Evolutionary conservation across 495 filamentous ascomycete genomes (phyloP).

Genomic region (Jackrogersella minutella): DNA sequence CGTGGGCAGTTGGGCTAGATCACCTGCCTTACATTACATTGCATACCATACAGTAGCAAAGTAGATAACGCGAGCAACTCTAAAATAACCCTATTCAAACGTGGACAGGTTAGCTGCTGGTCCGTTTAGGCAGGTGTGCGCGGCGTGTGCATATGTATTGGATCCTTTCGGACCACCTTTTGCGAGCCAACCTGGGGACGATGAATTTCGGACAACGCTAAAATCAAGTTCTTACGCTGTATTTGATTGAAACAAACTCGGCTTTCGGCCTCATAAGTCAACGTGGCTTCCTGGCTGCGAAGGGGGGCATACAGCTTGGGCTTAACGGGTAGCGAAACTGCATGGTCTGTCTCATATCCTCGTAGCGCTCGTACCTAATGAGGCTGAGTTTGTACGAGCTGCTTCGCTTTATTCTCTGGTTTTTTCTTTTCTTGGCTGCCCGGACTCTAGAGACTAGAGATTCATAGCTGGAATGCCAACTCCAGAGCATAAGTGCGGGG

Average conservation of each 20-base stretch:
- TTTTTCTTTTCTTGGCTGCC: background rate
- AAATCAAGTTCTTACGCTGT: constrained; percentile 14
- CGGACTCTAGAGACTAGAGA: background rate
- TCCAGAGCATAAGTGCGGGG: constrained; percentile 4
- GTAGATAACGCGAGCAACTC: constrained; percentile 25
- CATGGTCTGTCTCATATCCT: constrained; percentile 26
- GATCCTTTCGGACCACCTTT: constrained; percentile 32
- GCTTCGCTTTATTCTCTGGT: background rate
- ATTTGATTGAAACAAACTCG: constrained; percentile 12
- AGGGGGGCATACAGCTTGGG: background rate
- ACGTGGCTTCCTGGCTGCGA: constrained; percentile 20
- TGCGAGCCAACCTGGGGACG: constrained; percentile 23
- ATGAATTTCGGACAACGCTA: background rate
- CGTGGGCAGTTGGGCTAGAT: constrained; percentile 5
- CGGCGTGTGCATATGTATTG: constrained; percentile 28
- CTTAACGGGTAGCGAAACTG: constrained; percentile 24
- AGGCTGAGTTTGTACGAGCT: constrained; percentile 22
- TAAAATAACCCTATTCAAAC: constrained; percentile 41
- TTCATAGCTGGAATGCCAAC: background rate
- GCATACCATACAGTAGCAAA: too few species aligned
- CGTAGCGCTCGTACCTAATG: constrained; percentile 16
- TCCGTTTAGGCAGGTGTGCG: constrained; percentile 34
- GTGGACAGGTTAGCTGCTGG: constrained; percentile 11
- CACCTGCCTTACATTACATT: too few species aligned
- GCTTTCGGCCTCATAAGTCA: constrained; percentile 12